Evolutionary conservation across 768 basidiomycete genomes (phyloP), one percentile per base, ranked within the genome.

Genomic region (Boletus subcaerulescens): DNA sequence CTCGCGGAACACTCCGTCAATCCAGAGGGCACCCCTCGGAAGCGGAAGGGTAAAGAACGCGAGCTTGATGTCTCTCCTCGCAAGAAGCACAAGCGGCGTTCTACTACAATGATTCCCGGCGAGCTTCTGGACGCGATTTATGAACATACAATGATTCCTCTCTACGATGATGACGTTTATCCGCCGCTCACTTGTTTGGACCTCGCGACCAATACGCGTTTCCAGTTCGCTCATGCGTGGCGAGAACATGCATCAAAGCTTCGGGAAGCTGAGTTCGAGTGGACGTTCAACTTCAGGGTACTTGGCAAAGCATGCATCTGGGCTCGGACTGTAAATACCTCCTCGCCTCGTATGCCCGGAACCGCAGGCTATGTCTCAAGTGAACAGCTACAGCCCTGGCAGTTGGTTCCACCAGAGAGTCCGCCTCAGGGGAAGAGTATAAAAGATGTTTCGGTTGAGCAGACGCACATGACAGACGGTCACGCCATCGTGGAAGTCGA

Each of bases 11-110:
- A 54, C 6, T 10, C 52, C 3, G 24, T n/a, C 32, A 29, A 26
- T 22, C 10, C 31, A 5, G 20, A 35, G 2, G 3, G 4, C 20
- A 43, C 50, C 11, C 45, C n/a, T 4, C 39, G 29, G 29, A 45
- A 45, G 40, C 10, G 20, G 0, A 70, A 68, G 48, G 65, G 60
- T 2, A 72, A 68, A 57, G 61, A 55, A 52, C 66, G 60, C 40
- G 60, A 61, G 20, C 29, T 22, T 43, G 44, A 45, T 14, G 33
- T 39, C 11, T 53, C 56, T 38, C 39, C 42, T 43, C 46, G 10
- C 47, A 20, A 40, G 35, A 49, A 42, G 22, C 15, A 26, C 31
- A 48, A 44, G 42, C 46, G 10, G 29, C 43, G 2, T 11, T 11
- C 35, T 12, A 5, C 12, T 17, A 14, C 15, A 36, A 36, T 39